Base-by-base conservation (phyloP, 225 moss, liverwort and hornwort species). In the Pseudoscleropodium purum region DNA sequence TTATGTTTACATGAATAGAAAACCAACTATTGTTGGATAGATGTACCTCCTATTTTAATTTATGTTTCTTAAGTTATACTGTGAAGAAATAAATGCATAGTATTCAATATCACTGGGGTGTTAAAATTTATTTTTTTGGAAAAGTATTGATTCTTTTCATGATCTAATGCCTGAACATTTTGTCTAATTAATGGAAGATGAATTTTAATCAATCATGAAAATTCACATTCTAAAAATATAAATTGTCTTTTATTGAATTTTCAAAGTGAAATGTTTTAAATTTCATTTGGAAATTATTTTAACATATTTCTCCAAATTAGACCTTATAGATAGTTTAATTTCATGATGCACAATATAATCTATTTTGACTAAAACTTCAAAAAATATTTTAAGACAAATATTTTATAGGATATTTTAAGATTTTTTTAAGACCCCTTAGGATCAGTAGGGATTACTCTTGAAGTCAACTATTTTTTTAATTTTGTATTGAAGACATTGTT, bases 41-140 rank as follows among this genome's bases (percentile, higher is more conserved):
- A 13, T n/a, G 13, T 69, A 23, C n/a, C 24, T 23, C 34, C 24
- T 39, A n/a, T 21, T n/a, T 12, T 4, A 69, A 37, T 69, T 68
- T 0, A 6, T 69, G 1, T 66, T 18, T 66, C 2, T 18, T 5
- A 13, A 69, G 4, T n/a, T n/a, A 13, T 7, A 13, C 2, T 23
- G 14, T 13, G 25, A 39, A 70, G 39, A 37, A 67, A 67, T 11
- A 8, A 67, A 37, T 0, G 3, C 20, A 36, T 6, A 6, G 3
- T 67, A 67, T 67, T 67, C 67, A 37, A 36, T 67, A 37, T 19
- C 36, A 36, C 36, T 67, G 36, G 39, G 39, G 24, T n/a, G 7
- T 13, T n/a, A 21, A 69, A 69, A 70, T 14, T 39, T 24, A 13
- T 6, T 14, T 5, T 39, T 39, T 5, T 18, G 25, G 24, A 0